Evolutionary conservation across 306 rosid species (phyloP), one percentile per base, ranked within the genome.

Genomic region (Pachyrhizus erosus): DNA sequence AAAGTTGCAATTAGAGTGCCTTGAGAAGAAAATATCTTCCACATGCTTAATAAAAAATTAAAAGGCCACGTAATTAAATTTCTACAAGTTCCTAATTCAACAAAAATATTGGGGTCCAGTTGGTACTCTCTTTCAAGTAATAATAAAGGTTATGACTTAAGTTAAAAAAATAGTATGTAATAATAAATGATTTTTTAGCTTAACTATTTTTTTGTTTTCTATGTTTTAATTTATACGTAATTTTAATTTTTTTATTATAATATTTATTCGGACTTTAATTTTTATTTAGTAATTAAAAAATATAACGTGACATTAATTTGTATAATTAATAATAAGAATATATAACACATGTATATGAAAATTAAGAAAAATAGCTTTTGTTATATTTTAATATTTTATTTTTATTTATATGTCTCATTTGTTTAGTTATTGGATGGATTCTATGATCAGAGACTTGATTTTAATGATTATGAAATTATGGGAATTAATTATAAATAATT

Each of bases 1-100:
- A 92, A 87, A 84, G 89, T 73, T 83, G 89, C 62, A 85, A 89
- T 92, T 84, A 85, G 83, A 39, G 70, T 83, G 83, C 91, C 83
- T 81, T 86, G 82, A 86, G 81, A 89, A 85, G 81, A 82, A 77
- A 87, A 83, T 27, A 52, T 74, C 87, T 75, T 57, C 70, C 61
- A 55, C 74, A 20, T 80, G 91, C 87, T 87, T 85, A 84, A 74
- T 89, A 86, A 69, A 65, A 75, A 66, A 45, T 42, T 33, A 78
- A 58, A 24, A 6, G 15, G 15, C 42, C 57, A 31, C 79, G 62
- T 65, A 29, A 80, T 85, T 86, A 86, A 86, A 87, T 65, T 81
- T 87, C 71, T 85, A 2, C 33, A 40, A 82, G 80, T 81, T 85
- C 55, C 77, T 77, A 82, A 73, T 84, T 88, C 76, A 7, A 33